Evolutionary conservation across 1,284 basidiomycete genomes (phyloP).

Genomic region (Leccinum huronense): DNA sequence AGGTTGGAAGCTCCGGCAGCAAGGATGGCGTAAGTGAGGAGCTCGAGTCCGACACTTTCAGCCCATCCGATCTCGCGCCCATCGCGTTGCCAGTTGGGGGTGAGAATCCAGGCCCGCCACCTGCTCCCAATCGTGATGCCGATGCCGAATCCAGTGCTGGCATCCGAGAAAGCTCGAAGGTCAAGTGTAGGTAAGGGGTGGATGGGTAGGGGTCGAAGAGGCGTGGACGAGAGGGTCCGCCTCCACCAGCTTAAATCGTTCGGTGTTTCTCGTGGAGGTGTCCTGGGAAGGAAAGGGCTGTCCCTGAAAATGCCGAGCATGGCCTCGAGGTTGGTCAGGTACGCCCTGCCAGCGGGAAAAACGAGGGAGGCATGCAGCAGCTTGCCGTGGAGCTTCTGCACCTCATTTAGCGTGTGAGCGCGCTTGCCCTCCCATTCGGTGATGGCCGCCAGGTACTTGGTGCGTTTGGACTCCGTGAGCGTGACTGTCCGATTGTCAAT

Average conservation of each 20-base stretch:
- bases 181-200: not conserved
- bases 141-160: not conserved
- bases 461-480: too few relatives aligned
- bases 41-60: not conserved
- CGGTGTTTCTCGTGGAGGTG: not conserved
- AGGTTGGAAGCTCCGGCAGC: not conserved
- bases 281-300: not conserved
- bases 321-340: not conserved
- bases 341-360: not conserved
- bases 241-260: not conserved
- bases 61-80: not conserved
- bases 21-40: not conserved
- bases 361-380: too few relatives aligned
- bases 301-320: not conserved
- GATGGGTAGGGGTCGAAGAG: not conserved
- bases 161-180: not conserved
- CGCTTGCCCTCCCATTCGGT: too few relatives aligned
- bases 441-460: too few relatives aligned
- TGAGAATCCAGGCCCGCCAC: not conserved
- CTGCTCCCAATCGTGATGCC: not conserved
- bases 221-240: not conserved
- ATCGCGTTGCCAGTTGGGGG: not conserved
- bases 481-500: too few relatives aligned
- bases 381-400: too few relatives aligned
- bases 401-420: too few relatives aligned